These are phyloP conservation scores for Termitomyces sp. DNA, from an alignment of 768 basidiomycete species.

Conservation along the genomic window DNA sequence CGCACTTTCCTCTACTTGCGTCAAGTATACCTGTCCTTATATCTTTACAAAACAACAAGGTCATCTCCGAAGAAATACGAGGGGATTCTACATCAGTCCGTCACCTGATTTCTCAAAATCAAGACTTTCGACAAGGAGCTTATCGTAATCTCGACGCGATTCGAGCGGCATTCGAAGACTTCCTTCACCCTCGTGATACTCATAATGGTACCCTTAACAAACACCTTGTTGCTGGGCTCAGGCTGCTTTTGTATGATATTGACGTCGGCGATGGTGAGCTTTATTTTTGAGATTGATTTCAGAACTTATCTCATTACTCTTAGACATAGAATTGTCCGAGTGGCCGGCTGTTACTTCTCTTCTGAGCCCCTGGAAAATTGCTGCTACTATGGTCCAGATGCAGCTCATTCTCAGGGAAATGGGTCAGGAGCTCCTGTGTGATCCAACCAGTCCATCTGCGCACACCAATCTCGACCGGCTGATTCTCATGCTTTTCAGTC, in stretches of 20 bases:
- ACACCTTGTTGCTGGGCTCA: slow-evolving; percentile 60
- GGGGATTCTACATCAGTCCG: slow-evolving; percentile 48
- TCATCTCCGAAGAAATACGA: slow-evolving; percentile 47
- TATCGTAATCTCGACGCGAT: slow-evolving; percentile 72
- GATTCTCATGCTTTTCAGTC: slow-evolving; percentile 62
- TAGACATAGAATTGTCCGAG: slow-evolving; percentile 48
- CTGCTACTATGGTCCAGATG: slow-evolving; percentile 75
- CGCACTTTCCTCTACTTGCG: slow-evolving; percentile 61
- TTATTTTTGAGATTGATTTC: neutral
- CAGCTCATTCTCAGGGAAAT: slow-evolving; percentile 73
- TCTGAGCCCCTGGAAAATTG: slow-evolving; percentile 80
- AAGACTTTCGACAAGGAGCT: slow-evolving; percentile 70
- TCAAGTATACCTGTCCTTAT: slow-evolving; percentile 65
- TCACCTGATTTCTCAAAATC: slow-evolving; percentile 51
- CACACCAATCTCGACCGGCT: slow-evolving; percentile 61
- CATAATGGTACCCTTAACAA: slow-evolving; percentile 49
- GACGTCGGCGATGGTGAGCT: slow-evolving; percentile 40
- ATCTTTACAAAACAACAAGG: slow-evolving; percentile 57
- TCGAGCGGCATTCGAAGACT: slow-evolving; percentile 62
- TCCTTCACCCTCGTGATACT: slow-evolving; percentile 43
- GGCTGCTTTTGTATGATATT: slow-evolving; percentile 61
- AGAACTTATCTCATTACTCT: neutral
- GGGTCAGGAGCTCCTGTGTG: slow-evolving; percentile 60
- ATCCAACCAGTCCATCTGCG: slow-evolving; percentile 49
- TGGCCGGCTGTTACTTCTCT: slow-evolving; percentile 61